Percentiles rank a stretch among this genome's conserved stretches.
phyloP scores from a whole-genome alignment of 305 asterid genomes.

The Fraxinus sp. region DNA sequence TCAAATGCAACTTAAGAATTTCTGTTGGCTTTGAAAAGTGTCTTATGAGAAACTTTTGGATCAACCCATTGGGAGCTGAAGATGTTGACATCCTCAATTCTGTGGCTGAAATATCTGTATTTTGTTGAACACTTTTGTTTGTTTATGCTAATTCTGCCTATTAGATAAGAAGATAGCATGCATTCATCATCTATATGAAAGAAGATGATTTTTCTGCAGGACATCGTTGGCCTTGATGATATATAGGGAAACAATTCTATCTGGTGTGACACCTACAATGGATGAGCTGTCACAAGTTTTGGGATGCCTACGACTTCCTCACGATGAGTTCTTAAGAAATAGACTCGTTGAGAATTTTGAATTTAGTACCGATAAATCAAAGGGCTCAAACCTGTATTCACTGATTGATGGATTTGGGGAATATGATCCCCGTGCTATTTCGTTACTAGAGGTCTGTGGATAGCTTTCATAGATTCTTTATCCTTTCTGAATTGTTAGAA shows the following conservation, averaged over 20 bases:
- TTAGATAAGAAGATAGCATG: conserved; percentile 1
- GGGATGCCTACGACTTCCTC: conserved; percentile 89
- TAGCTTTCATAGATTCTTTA: conserved; percentile 19
- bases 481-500: neutral
- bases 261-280: conserved; percentile 70
- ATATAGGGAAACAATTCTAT: conserved; percentile 74
- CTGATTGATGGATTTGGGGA: conserved; percentile 94
- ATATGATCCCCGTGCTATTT: conserved; percentile 92
- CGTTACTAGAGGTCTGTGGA: conserved; percentile 76
- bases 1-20: neutral
- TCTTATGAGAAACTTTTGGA: neutral
- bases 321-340: conserved; percentile 58
- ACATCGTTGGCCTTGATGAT: conserved; percentile 85
- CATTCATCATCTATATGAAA: conserved; percentile 5
- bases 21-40: conserved; percentile 4
- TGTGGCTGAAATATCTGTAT: conserved; percentile 13
- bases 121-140: neutral
- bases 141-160: neutral
- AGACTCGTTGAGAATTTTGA: conserved; percentile 80
- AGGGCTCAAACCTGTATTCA: conserved; percentile 57
- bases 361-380: conserved; percentile 40
- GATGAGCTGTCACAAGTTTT: conserved; percentile 80
- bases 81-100: conserved; percentile 12
- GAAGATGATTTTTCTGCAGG: conserved; percentile 55
- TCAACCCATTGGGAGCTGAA: neutral